Evolutionary conservation across 257 asterid genomes (phyloP).

Genomic region (Solanum habrochaites): DNA sequence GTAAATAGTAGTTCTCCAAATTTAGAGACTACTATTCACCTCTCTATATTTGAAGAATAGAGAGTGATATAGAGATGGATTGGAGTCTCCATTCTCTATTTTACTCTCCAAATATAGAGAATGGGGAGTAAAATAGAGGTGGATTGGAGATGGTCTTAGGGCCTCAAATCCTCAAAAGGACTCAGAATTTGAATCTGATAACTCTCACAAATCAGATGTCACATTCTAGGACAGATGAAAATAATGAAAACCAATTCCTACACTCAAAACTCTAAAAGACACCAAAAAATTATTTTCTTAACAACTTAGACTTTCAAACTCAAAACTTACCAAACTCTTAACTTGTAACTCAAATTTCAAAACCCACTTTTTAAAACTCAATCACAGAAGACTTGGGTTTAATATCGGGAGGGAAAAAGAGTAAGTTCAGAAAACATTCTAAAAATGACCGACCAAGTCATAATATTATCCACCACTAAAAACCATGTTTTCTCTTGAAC

Average conservation of each 20-base stretch:
- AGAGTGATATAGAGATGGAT: too few species aligned
- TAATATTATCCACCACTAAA: not conserved
- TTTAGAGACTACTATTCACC: too few species aligned
- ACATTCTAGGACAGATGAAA: not conserved
- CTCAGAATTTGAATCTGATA: not conserved
- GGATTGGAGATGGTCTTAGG: not conserved
- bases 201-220: not conserved
- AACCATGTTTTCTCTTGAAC: not conserved
- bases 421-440: not conserved
- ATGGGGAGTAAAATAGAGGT: too few species aligned
- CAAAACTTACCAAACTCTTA: not conserved
- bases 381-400: too few species aligned
- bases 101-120: too few species aligned
- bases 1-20: too few species aligned
- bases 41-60: too few species aligned
- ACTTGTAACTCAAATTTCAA: too few species aligned
- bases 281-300: too few species aligned
- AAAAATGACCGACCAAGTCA: not conserved
- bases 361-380: not conserved
- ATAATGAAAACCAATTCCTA: not conserved
- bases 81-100: too few species aligned
- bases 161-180: not conserved
- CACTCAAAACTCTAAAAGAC: not conserved
- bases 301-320: not conserved
- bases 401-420: too few species aligned